Evolutionary conservation across 2,329 filamentous ascomycete species (phyloP), one percentile per base, ranked within the genome.

Genomic region (Rachicladosporium sp.): DNA sequence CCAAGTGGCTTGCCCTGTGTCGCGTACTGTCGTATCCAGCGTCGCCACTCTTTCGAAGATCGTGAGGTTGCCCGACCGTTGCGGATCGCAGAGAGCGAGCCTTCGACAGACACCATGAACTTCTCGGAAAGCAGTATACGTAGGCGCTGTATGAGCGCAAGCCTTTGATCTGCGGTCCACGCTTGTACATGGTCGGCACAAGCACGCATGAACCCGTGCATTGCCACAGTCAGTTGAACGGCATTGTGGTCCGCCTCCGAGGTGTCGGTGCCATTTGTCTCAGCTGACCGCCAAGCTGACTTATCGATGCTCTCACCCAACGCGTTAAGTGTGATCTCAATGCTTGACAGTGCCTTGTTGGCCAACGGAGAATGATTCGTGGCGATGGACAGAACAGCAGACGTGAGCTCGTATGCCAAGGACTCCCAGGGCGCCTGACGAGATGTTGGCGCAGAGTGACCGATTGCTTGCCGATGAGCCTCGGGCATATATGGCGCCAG

Each of bases 121-220:
- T 76, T 70, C 53, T 94, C 88, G 0, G 86, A 89, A 9, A 98
- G 67, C 11, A 94, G 71, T 27, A 71, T 68, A 38, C 78, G 78
- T 29, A 94, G 63, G 35, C 77, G 73, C 44, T 82, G 74, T 10
- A 95, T 74, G 35, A 96, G 63, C 3, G 72, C 70, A 21, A 93
- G 63, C 38, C 87, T 77, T 48, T 91, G 82, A 3, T 76, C 72
- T 1, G 80, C 68, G 43, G 68, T 77, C 86, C 88, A 98, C 51
- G 95, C 89, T 45, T 80, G 74, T 7, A 80, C 76, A 55, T 88
- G 77, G 4, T 78, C 76, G 3, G 87, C 78, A 3, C 82, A 80
- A 13, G 87, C 88, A 54, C 89, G 78, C 38, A 98, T 64, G 56
- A 98, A 95, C 0, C 91, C 93, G 15, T 94, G 64, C n/a, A 98